Conservation (phyloP, 2,329 filamentous ascomycete species). For the Aciculosporium take region DNA sequence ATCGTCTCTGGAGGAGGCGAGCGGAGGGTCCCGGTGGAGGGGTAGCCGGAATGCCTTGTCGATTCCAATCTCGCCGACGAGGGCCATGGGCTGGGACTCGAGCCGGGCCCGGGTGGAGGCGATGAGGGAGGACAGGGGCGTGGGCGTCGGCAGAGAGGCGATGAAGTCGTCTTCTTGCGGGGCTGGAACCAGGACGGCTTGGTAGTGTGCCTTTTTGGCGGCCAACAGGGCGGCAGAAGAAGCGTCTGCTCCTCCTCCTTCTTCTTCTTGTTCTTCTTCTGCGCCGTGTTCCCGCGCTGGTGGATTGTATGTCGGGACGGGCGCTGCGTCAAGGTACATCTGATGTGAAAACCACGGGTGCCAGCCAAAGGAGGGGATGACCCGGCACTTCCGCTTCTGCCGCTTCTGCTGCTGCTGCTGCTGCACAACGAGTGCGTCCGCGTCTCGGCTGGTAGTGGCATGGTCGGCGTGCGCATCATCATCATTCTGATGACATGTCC, state of each 20-base stretch:
- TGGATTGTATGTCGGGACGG: constrained; percentile 22
- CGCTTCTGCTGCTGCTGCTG: too few species aligned
- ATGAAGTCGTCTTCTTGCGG: constrained; percentile 29
- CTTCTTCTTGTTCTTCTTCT: too few species aligned
- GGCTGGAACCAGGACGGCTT: constrained; percentile 46
- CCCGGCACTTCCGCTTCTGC: constrained; percentile 8
- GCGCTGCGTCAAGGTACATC: constrained; percentile 46
- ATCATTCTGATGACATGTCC: background rate
- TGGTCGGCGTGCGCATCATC: background rate
- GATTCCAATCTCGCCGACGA: constrained; percentile 65
- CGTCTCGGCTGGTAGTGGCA: background rate
- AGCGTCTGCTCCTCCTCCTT: too few species aligned
- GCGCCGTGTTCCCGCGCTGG: constrained; percentile 7
- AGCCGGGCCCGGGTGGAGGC: constrained; percentile 41
- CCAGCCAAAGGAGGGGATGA: constrained; percentile 68
- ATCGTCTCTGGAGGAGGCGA: constrained; percentile 14
- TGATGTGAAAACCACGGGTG: constrained; percentile 79
- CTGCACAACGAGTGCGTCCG: background rate
- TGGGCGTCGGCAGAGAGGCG: constrained; percentile 42
- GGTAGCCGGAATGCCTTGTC: constrained; percentile 68
- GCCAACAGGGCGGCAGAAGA: constrained; percentile 11
- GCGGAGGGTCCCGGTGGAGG: constrained; percentile 32
- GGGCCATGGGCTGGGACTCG: constrained; percentile 41
- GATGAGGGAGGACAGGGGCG: constrained; percentile 44
- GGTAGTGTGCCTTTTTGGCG: constrained; percentile 46